These are phyloP conservation scores for Novymonas esmeraldas DNA, from an alignment of 208 protist species.

Conservation along the genomic window DNA sequence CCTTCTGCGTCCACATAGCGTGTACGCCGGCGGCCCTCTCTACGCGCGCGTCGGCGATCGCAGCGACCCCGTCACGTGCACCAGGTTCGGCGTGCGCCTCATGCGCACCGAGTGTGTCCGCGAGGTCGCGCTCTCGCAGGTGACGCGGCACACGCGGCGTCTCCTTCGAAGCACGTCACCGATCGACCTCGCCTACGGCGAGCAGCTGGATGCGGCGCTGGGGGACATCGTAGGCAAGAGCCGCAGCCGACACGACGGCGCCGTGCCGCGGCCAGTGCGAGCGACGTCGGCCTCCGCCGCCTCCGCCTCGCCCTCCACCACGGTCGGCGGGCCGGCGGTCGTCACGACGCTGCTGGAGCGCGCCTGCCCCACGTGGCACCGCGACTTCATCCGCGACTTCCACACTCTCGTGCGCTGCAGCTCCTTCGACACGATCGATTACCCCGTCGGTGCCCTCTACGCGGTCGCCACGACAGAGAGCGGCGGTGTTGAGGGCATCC, in stretches of 20 bases:
- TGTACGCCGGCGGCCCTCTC: conserved; percentile 37
- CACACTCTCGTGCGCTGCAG: conserved; percentile 67
- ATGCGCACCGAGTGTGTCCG: conserved; percentile 67
- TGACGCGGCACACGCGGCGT: conserved; percentile 38
- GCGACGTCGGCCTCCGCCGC: neutral
- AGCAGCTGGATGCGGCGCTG: conserved; percentile 69
- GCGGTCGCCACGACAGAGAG: conserved; percentile 56
- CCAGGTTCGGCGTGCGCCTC: conserved; percentile 75
- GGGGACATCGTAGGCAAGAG: conserved; percentile 38
- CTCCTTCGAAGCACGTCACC: conserved; percentile 39
- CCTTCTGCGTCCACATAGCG: conserved; percentile 72
- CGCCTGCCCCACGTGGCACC: conserved; percentile 61
- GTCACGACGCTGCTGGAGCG: conserved; percentile 63
- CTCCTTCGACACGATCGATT: conserved; percentile 78
- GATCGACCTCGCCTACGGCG: conserved; percentile 75
- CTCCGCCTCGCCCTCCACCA: neutral
- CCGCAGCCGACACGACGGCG: conserved; percentile 31
- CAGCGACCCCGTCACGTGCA: conserved; percentile 46
- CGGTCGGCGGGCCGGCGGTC: conserved; percentile 15
- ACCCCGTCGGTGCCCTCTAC: conserved; percentile 76
- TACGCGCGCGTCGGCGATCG: conserved; percentile 56
- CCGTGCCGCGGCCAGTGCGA: conserved; percentile 26
- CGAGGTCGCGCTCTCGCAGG: conserved; percentile 33
- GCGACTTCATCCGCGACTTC: conserved; percentile 52
- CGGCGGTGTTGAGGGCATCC: conserved; percentile 57